Evolutionary conservation across 257 asterid genomes (phyloP).

Genomic region (Nicotiana tabacum): DNA sequence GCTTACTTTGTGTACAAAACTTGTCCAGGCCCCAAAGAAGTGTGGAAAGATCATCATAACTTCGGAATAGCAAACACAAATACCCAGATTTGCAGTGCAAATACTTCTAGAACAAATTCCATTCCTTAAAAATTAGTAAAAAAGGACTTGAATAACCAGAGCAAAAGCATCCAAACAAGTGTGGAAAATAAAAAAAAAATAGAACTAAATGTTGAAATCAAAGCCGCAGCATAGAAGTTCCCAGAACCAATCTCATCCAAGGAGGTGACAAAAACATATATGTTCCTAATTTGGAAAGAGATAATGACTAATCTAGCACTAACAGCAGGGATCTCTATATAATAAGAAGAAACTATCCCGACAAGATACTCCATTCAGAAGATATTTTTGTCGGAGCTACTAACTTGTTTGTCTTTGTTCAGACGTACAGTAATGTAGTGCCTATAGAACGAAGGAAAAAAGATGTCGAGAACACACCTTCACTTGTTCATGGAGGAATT

Average conservation of each 20-base stretch:
- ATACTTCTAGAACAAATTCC: neutral
- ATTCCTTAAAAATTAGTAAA: no score
- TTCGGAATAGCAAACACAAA: no score
- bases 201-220: neutral
- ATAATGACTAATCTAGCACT: neutral
- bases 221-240: neutral
- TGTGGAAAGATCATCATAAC: neutral
- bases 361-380: neutral
- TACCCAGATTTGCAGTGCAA: neutral
- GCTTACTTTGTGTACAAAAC: neutral
- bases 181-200: neutral
- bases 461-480: constrained; percentile 37
- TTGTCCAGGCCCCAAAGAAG: neutral
- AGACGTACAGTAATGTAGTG: neutral
- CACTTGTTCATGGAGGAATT: constrained; percentile 87
- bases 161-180: neutral
- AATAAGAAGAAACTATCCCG: neutral
- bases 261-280: neutral
- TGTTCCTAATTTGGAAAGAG: no score
- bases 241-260: neutral
- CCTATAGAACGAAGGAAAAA: neutral
- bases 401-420: neutral
- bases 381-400: neutral
- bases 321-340: neutral
- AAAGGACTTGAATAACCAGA: neutral